Percentiles rank a stretch among this genome's conserved stretches.
phyloP scores from a whole-genome alignment of 2,329 filamentous ascomycete genomes.

The Blastomyces gilchristii region DNA sequence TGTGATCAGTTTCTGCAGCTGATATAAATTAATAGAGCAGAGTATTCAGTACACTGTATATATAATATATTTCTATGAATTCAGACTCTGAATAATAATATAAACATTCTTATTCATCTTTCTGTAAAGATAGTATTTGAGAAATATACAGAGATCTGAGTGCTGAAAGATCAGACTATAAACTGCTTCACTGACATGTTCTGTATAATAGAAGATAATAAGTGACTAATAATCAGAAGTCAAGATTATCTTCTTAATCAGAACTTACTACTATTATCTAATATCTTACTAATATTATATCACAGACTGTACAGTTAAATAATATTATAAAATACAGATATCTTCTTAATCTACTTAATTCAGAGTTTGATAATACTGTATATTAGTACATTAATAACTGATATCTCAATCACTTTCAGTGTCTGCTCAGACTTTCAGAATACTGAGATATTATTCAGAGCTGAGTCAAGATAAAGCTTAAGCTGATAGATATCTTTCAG shows the following conservation, averaged over 20 bases:
- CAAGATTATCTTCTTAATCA: not conserved
- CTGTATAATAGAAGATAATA: not conserved
- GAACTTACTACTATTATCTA: not conserved
- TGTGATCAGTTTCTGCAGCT: conserved; percentile 17
- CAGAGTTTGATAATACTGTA: not conserved
- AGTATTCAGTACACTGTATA: conserved; percentile 18
- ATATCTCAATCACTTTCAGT: not conserved
- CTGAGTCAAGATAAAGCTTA: not conserved
- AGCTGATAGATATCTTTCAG: not conserved
- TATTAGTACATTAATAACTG: not conserved
- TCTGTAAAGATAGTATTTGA: conserved; percentile 18
- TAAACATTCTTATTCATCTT: conserved; percentile 14
- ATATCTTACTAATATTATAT: not conserved
- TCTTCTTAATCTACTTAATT: not conserved
- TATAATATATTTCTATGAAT: conserved; percentile 19
- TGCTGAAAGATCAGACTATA: conserved; percentile 18
- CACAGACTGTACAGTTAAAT: not conserved
- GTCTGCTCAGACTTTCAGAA: not conserved
- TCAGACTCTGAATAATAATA: conserved; percentile 18
- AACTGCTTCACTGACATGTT: conserved; percentile 14
- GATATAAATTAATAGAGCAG: conserved; percentile 18
- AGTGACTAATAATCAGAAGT: not conserved
- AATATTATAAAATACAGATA: not conserved
- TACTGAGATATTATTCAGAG: not conserved
- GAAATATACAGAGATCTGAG: conserved; percentile 14